Evolutionary conservation across 192 early-diverging fungal genomes (phyloP), one percentile per base, ranked within the genome.

Genomic region (Funneliformis geosporum): DNA sequence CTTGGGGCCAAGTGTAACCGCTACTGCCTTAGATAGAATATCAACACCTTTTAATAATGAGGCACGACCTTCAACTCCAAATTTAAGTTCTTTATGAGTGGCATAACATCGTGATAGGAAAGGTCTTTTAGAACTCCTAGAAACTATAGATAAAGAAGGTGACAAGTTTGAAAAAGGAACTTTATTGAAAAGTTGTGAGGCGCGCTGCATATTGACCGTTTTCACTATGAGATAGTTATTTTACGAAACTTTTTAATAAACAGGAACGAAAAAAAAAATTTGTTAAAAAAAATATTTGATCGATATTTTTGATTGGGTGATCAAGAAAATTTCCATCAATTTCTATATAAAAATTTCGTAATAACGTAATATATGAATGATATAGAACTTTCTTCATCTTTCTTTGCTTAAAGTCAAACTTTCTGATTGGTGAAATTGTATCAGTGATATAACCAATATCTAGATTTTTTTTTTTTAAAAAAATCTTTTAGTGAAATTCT

Each of bases 1-100:
- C 89, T 98, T 98, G 80, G 98, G 98, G 42, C 98, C 98, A 28
- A 99, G 92, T 50, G 98, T 99, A 80, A 97, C 95, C n/a, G 98
- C 97, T 25, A 99, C 98, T 27, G 98, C 97, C 83, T 94, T 96
- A 83, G 98, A 96, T 60, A 99, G 92, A 47, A 96, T 89, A 81
- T 99, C 97, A 72, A 99, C 97, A 89, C 98, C 98, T 80, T 91
- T 90, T 47, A 97, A 91, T 70, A 99, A 90, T 75, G 90, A 90
- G 80, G 94, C 95, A 81, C 98, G 92, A 80, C 96, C 98, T 74
- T 98, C 96, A 81, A 97, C 95, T 78, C 96, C 97, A 86, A 98
- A 99, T 82, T 89, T 84, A 85, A 99, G 92, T 85, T 97, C 97
- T 91, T 99, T 99, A 92, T 99, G 97, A 72, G 93, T 90, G 62